Evolutionary conservation across 495 filamentous ascomycete species (phyloP), one percentile per base, ranked within the genome.

Genomic region (Penicillium crystallinum): DNA sequence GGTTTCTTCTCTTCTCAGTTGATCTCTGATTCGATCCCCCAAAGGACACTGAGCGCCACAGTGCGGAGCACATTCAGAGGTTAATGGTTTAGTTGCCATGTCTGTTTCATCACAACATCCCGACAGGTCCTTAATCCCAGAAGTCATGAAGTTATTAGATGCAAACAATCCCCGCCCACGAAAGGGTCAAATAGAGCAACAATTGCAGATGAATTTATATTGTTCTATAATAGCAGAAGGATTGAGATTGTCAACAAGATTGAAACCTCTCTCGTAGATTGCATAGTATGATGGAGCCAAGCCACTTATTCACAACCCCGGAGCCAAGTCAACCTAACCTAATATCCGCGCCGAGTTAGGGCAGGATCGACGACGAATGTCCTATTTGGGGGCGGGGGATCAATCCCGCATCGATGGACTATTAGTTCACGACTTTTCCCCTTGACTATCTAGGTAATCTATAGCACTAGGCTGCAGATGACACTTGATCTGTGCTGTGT

Each of bases 341-440:
- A 35, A 43, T 42, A n/a, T 36, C 48, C 48, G 48, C 48, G 48
- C 37, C 48, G 19, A 42, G 27, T 50, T 34, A 19, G 35, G 30
- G 31, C 36, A 51, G 23, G 58, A 61, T 61, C 58, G 50, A 50
- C 58, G 6, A 34, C 8, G 15, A 21, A 11, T 11, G 9, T 49
- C 58, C 50, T 39, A 7, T 57, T 54, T 52, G 43, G 58, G 40
- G 58, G 39, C 58, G 54, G 58, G 33, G 58, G 44, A 29, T n/a
- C 17, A 21, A 14, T 38, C 38, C 58, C 54, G 58, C 42, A 21
- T 44, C 43, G 49, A 57, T 33, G 48, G 48, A 10, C 7, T 25
- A n/a, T 21, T 15, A 39, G 18, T 15, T n/a, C 2, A 6, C n/a
- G 3, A 10, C n/a, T n/a, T 8, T 27, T 37, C 17, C 18, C 47